Base-by-base conservation (phyloP, 1,139 yeast genomes). In the Scheffersomyces cryptocercus region DNA sequence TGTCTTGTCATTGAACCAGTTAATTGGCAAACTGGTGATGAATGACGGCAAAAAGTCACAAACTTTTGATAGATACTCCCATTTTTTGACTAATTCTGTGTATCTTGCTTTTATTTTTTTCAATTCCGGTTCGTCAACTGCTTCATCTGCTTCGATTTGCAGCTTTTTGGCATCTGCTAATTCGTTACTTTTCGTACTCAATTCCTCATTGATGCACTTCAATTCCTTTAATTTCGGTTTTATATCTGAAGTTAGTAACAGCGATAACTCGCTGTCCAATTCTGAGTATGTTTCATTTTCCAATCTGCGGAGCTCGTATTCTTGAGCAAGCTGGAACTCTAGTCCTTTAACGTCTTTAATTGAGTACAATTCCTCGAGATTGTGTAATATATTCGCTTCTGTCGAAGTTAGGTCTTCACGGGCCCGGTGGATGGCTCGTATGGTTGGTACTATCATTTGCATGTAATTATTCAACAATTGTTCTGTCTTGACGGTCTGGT, bases 1-100 rank as follows among this genome's bases (percentile, higher is more conserved):
- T 4, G 53, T 49, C 29, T 56, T 52, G 45, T 70, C 70, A 16
- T 59, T 55, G 47, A 57, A 67, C 77, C 77, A 72, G 48, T 68
- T 62, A 3, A 62, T 47, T 3, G 76, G 74, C 28, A 68, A 55
- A 38, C 66, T 62, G 37, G 64, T 54, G 3, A 71, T 58, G 13
- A 70, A 55, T 20, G 57, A 53, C 0, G 71, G 71, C 12, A 72
- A 49, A 28, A 71, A 58, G 12, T 63, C 67, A 43, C 67, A 52
- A n/a, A 65, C 35, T 34, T 61, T 49, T 2, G 64, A 44, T 1
- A 68, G 51, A 26, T 53, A 47, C 30, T 51, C 41, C 71, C 71
- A 67, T 44, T 55, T 51, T 5, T 51, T 42, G 2, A 56, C 56
- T 35, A 67, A 47, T 11, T 50, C 50, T 16, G 44, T 36, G 35